Base-by-base conservation (phyloP, 2,329 filamentous ascomycete genomes). In the Xylogone sp. region DNA sequence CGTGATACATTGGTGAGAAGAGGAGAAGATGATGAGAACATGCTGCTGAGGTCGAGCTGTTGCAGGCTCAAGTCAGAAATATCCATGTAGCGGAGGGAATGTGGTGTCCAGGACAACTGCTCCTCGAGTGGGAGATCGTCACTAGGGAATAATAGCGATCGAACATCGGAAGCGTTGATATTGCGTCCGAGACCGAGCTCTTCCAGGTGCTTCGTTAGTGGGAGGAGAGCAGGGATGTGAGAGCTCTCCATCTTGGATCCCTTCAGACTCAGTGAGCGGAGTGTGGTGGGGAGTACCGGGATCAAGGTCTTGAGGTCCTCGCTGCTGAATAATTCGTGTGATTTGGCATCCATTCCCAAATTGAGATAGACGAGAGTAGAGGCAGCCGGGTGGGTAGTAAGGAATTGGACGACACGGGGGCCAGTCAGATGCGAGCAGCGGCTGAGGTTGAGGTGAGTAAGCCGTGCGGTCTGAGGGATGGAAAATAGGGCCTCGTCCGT, bases 381-480 rank as follows among this genome's bases (percentile, higher is more conserved):
- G 43, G 83, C 84, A 2, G 88, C 84, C 1, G 87, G 86, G 63
- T 93, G 88, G 22, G 78, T 80, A 13, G 79, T 76, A 53, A 93
- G 68, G 64, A 93, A 92, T 52, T 85, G 75, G 55, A 90, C 82
- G 16, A 93, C 81, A 8, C 73, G 79, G 13, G 80, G 72, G 1
- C 87, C 83, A 9, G 82, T 81, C 49, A 94, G 75, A 49, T 82
- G 77, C 48, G 81, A 83, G 74, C 89, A 93, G 68, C 88, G 89
- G 56, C 86, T 83, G 45, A 94, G 71, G 62, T 90, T 92, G 49
- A 94, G 73, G 65, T 94, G 89, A 1, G 86, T 91, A 57, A 93
- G 78, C 56, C 74, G 76, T 10, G 89, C 88, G 3, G 84, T 84
- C n/a, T 75, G 65, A 1, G 88, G 87, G 56, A 93, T 88, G 19